Evolutionary conservation across 805 yeast genomes (phyloP).

Genomic region (Ogataea paraovalis): DNA sequence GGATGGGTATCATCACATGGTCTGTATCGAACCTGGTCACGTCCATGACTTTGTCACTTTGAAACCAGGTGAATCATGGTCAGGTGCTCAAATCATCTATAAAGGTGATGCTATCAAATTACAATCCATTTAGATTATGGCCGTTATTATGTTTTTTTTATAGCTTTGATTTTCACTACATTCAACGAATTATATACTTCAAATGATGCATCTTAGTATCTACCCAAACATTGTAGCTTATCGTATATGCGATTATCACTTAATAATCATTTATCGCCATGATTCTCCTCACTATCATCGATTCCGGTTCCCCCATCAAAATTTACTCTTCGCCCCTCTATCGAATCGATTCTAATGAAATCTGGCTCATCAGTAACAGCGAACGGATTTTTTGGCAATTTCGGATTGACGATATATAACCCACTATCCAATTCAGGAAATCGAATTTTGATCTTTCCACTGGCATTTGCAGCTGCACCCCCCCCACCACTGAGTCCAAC

Average conservation of each 20-base stretch:
- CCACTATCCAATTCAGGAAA: conserved; percentile 45
- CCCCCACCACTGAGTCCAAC: background rate
- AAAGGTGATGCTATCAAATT: conserved; percentile 58
- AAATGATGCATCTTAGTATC: too few relatives aligned
- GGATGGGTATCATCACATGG: conserved; percentile 77
- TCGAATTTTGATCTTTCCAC: conserved; percentile 57
- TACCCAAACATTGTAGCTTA: too few relatives aligned
- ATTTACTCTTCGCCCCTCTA: background rate
- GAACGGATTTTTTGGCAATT: conserved; percentile 71
- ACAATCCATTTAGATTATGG: conserved; percentile 43
- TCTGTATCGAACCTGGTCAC: conserved; percentile 92
- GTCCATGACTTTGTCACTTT: conserved; percentile 66
- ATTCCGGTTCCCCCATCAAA: background rate
- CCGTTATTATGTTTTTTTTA: background rate
- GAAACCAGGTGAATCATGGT: conserved; percentile 73
- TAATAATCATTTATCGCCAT: too few relatives aligned
- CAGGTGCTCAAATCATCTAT: conserved; percentile 58
- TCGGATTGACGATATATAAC: conserved; percentile 58
- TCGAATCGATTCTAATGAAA: conserved; percentile 33
- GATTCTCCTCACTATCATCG: background rate
- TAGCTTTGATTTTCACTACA: background rate
- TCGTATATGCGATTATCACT: too few relatives aligned
- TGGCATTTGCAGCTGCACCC: conserved; percentile 18
- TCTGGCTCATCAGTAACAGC: conserved; percentile 47
- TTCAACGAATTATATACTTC: too few relatives aligned